Evolutionary conservation across 352 stramenopile species (phyloP).

Genomic region (Phytopythium boreale): DNA sequence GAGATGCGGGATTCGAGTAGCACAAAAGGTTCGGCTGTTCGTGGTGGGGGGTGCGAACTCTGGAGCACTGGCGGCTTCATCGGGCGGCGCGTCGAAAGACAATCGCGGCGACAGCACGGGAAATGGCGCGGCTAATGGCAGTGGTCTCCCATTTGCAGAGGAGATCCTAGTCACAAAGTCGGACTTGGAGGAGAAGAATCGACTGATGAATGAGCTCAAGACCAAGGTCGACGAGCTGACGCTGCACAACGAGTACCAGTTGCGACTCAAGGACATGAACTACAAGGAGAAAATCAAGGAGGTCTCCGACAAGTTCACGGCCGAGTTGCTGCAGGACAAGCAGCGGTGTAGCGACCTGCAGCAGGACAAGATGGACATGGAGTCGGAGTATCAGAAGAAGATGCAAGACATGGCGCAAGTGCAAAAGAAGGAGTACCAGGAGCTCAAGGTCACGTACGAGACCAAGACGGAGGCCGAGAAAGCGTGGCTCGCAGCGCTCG

Average conservation of each 20-base stretch:
- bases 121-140: constrained; percentile 42
- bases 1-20: constrained; percentile 65
- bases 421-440: constrained; percentile 88
- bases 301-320: constrained; percentile 91
- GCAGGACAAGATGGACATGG: constrained; percentile 90
- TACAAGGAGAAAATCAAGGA: constrained; percentile 97
- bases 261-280: constrained; percentile 94
- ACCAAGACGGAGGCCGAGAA: constrained; percentile 90
- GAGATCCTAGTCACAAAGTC: constrained; percentile 94
- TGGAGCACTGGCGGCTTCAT: neutral
- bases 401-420: constrained; percentile 87
- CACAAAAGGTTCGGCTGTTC: constrained; percentile 35
- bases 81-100: constrained; percentile 20
- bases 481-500: constrained; percentile 81
- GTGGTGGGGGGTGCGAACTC: constrained; percentile 7
- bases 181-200: constrained; percentile 92
- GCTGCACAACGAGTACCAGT: constrained; percentile 94
- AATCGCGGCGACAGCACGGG: constrained; percentile 13
- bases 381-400: constrained; percentile 90
- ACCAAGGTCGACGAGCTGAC: constrained; percentile 94
- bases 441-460: constrained; percentile 91
- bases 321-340: constrained; percentile 92
- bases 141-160: constrained; percentile 81
- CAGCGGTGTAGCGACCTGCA: constrained; percentile 88
- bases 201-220: constrained; percentile 91